Evolutionary conservation across 768 basidiomycete species (phyloP).

Genomic region (Dictyophora rubrovolvata): DNA sequence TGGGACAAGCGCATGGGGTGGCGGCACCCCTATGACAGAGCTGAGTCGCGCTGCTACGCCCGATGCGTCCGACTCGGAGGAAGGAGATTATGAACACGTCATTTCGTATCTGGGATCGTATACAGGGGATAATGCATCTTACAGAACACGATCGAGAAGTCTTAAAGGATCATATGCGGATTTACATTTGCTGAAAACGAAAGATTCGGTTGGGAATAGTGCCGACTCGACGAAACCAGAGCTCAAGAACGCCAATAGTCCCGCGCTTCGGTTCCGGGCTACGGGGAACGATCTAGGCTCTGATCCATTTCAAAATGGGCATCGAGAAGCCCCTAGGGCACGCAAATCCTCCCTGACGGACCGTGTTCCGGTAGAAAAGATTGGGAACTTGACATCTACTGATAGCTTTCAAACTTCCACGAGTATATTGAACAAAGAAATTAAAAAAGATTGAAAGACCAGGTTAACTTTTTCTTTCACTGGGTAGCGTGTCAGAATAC

Average conservation of each 20-base stretch:
- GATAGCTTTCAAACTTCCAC: conserved; percentile 60
- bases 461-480: background rate
- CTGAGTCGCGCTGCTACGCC: conserved; percentile 52
- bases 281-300: conserved; percentile 16
- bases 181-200: conserved; percentile 50
- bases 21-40: conserved; percentile 26
- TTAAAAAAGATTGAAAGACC: background rate
- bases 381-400: conserved; percentile 46
- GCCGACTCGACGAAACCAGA: background rate
- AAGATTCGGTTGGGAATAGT: conserved; percentile 3
- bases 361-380: conserved; percentile 49
- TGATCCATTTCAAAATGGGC: conserved; percentile 32
- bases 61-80: conserved; percentile 77
- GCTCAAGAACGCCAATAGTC: background rate
- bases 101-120: conserved; percentile 50
- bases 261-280: background rate
- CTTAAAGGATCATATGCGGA: conserved; percentile 74
- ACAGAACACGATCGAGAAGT: conserved; percentile 39
- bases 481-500: background rate
- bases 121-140: conserved; percentile 28
- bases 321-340: conserved; percentile 36
- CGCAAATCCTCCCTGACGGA: conserved; percentile 58
- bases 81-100: conserved; percentile 87
- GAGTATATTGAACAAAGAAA: conserved; percentile 56
- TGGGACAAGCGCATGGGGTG: conserved; percentile 86